Evolutionary conservation across 73 alveolate genomes (phyloP).

Genomic region (Blepharisma stoltei): DNA sequence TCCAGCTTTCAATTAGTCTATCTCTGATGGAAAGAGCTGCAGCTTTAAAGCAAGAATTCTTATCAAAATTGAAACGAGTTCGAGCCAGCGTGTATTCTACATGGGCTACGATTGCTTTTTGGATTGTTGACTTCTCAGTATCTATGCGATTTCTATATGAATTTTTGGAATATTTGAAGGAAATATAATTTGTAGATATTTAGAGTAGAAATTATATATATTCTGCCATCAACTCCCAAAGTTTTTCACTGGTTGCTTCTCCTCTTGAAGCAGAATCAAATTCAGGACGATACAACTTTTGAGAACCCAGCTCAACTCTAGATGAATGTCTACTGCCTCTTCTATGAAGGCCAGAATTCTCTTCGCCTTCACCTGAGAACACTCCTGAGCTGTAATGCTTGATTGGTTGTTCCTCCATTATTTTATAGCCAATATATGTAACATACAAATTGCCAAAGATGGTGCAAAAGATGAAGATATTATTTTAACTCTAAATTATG

Average conservation of each 20-base stretch:
- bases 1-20: conserved; percentile 92
- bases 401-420: no score
- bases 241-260: conserved; percentile 5
- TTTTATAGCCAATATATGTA: no score
- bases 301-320: background rate
- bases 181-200: no score
- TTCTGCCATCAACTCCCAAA: conserved; percentile 6
- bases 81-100: conserved; percentile 88
- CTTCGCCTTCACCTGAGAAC: background rate
- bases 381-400: background rate
- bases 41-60: conserved; percentile 81
- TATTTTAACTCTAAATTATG: no score
- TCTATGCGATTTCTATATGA: no score
- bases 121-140: conserved; percentile 56
- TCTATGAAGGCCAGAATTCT: no score
- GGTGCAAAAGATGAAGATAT: no score
- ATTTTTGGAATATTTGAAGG: no score
- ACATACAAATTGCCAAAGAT: no score
- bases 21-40: conserved; percentile 93
- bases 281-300: background rate
- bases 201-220: no score
- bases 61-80: conserved; percentile 79
- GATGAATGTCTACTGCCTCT: background rate
- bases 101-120: conserved; percentile 74
- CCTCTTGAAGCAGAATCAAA: background rate